A percentile compares a stretch with the other conserved stretches of the same genome.
These are phyloP conservation scores for Cytidiella melzeri DNA, from an alignment of 768 basidiomycete genomes.

Conservation along the genomic window DNA sequence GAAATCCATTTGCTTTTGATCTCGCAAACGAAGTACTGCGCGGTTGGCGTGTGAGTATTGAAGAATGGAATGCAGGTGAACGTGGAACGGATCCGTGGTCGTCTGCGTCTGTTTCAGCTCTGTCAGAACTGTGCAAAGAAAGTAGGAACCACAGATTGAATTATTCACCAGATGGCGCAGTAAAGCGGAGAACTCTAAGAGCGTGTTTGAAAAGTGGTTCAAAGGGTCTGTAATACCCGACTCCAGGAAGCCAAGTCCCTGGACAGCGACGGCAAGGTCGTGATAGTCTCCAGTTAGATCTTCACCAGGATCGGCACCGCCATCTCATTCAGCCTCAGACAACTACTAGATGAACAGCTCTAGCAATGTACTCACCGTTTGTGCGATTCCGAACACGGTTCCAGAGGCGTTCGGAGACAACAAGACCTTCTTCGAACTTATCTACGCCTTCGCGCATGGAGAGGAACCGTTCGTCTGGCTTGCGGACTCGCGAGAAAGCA, in stretches of 20 bases:
- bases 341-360: background rate
- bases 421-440: slow-evolving; percentile 94
- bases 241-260: slow-evolving; percentile 96
- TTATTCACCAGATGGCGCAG: slow-evolving; percentile 76
- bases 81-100: slow-evolving; percentile 87
- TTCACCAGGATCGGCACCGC: slow-evolving; percentile 74
- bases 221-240: slow-evolving; percentile 97
- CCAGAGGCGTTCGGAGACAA: slow-evolving; percentile 75
- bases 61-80: slow-evolving; percentile 86
- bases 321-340: slow-evolving; percentile 82
- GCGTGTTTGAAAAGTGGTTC: slow-evolving; percentile 93
- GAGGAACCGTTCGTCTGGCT: slow-evolving; percentile 94
- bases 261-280: slow-evolving; percentile 92
- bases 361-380: slow-evolving; percentile 60
- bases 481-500: slow-evolving; percentile 91
- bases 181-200: slow-evolving; percentile 90
- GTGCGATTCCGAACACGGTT: slow-evolving; percentile 73
- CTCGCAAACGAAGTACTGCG: slow-evolving; percentile 89
- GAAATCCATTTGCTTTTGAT: slow-evolving; percentile 98
- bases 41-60: slow-evolving; percentile 92
- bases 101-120: slow-evolving; percentile 80
- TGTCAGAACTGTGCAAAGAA: background rate
- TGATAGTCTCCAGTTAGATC: slow-evolving; percentile 97
- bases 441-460: slow-evolving; percentile 89
- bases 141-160: background rate